Base-by-base conservation (phyloP, 345 rosid genomes). In the Moricandia moricandioides region DNA sequence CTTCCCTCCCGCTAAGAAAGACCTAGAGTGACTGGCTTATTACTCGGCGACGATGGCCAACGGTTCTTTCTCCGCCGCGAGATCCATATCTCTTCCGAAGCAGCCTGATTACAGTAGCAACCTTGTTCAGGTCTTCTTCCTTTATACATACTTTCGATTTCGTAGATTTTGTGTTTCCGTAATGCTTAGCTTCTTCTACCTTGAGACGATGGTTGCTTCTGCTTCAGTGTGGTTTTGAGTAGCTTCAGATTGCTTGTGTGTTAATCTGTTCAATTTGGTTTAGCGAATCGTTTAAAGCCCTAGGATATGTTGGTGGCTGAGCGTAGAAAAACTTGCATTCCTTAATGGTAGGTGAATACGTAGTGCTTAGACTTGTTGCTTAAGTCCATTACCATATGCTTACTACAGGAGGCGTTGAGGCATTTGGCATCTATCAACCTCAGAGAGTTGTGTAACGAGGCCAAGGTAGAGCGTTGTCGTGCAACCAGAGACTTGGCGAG, bases 401-500 rank as follows among this genome's bases (percentile, higher is more conserved):
- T 37, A 1, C 78, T 85, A 69, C 91, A 95, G 99, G 96, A 95
- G 65, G 97, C 99, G 37, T 76, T 92, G 83, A 89, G 77, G 75
- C 91, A 85, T 80, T 80, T 95, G 77, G 95, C 97, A 29, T 86
- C 85, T 64, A 78, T 89, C 24, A 92, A 90, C 70, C 88, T 89
- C 71, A 82, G 81, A 35, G 96, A 92, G 59, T 73, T 95, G 77
- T 81, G 91, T 73, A 85, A 85, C 33, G 97, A 95, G 81, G 99
- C 93, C 0, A 95, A 92, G 82, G 81, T 89, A 52, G 99, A 95
- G 84, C 81, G 70, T 1, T 95, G 99, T 70, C 83, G 99, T 40
- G 99, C 97, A 27, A 83, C 94, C 67, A 90, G 97, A 71, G 97
- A 95, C 83, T 83, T 92, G 84, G 81, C 93, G 62, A 89, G 98